Percentiles rank a stretch among this genome's conserved stretches.
Evolutionary conservation across 1,284 basidiomycete genomes (phyloP).

Genomic region (Rhodotorula mucilaginosa): DNA sequence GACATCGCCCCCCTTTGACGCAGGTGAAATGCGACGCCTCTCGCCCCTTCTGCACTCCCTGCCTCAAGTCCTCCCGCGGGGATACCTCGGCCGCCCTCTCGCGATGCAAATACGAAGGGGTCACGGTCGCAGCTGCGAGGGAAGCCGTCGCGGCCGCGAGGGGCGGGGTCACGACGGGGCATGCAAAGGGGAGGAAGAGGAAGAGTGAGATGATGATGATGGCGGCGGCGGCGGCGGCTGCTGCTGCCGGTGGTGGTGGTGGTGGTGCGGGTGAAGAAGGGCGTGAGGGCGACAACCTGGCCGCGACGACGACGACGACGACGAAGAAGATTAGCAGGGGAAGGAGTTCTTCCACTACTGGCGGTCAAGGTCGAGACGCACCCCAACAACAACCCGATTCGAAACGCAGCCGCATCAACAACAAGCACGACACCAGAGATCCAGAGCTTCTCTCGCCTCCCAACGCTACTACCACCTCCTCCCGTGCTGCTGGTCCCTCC

Average conservation of each 20-base stretch:
- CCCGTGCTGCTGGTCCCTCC: not conserved
- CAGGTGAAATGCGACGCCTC: constrained; percentile 31
- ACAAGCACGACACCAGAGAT: too few species aligned
- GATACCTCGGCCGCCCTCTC: not conserved
- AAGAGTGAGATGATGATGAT: not conserved
- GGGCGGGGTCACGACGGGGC: constrained; percentile 4
- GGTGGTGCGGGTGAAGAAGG: not conserved
- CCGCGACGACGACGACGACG: not conserved
- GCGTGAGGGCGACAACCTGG: not conserved
- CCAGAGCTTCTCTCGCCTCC: not conserved
- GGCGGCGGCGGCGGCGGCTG: not conserved
- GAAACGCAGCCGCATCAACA: not conserved
- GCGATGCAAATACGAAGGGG: constrained; percentile 38
- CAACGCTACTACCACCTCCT: not conserved
- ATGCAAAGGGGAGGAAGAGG: constrained; percentile 5
- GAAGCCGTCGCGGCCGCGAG: constrained; percentile 12
- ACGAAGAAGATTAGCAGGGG: not conserved
- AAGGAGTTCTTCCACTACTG: too few species aligned
- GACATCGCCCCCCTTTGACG: too few species aligned
- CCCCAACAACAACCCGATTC: not conserved
- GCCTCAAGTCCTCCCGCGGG: constrained; percentile 35
- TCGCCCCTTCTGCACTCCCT: constrained; percentile 27
- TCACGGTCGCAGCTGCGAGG: constrained; percentile 25
- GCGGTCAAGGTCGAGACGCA: too few species aligned
- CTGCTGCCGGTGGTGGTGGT: not conserved